phyloP scores from a whole-genome alignment of 1,284 basidiomycete genomes.

The Trametes hirsuta region DNA sequence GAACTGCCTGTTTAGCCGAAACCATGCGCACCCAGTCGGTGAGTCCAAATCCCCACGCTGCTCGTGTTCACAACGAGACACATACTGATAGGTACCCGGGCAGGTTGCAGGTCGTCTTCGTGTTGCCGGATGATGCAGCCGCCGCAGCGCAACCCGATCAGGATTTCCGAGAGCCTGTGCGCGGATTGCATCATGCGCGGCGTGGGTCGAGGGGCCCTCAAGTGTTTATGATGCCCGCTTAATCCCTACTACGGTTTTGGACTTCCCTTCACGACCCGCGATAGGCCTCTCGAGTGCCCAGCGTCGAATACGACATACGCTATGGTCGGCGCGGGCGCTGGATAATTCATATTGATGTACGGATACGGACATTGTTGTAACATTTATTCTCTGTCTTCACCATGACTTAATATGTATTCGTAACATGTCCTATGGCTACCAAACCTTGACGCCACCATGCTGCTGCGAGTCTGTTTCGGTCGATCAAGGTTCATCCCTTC shows the following conservation, averaged over 20 bases:
- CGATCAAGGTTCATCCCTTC: background rate
- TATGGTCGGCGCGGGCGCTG: slow-evolving; percentile 31
- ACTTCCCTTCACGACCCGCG: background rate
- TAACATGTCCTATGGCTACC: slow-evolving; percentile 16
- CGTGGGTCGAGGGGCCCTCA: slow-evolving; percentile 33
- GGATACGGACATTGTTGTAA: slow-evolving; percentile 24
- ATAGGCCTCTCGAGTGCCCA: slow-evolving; percentile 13
- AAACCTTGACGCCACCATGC: slow-evolving; percentile 21
- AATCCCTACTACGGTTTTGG: slow-evolving; percentile 1
- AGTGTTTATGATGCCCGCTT: slow-evolving; percentile 16
- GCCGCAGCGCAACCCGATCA: slow-evolving; percentile 74
- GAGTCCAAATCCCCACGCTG: slow-evolving; percentile 26
- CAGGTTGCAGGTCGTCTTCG: slow-evolving; percentile 61
- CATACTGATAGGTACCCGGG: slow-evolving; percentile 10
- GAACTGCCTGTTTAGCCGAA: slow-evolving; percentile 72
- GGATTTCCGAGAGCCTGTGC: slow-evolving; percentile 65
- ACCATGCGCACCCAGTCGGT: slow-evolving; percentile 64
- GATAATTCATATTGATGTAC: slow-evolving; percentile 22
- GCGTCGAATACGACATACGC: slow-evolving; percentile 21
- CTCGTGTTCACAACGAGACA: background rate
- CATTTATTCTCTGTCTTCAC: slow-evolving; percentile 25
- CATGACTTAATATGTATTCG: slow-evolving; percentile 23
- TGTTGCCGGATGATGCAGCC: slow-evolving; percentile 72
- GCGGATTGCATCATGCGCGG: slow-evolving; percentile 53
- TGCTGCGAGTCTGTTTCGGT: slow-evolving; percentile 1